Base-by-base conservation (phyloP, 352 stramenopile genomes). In the Halophytophthora polymorphica region DNA sequence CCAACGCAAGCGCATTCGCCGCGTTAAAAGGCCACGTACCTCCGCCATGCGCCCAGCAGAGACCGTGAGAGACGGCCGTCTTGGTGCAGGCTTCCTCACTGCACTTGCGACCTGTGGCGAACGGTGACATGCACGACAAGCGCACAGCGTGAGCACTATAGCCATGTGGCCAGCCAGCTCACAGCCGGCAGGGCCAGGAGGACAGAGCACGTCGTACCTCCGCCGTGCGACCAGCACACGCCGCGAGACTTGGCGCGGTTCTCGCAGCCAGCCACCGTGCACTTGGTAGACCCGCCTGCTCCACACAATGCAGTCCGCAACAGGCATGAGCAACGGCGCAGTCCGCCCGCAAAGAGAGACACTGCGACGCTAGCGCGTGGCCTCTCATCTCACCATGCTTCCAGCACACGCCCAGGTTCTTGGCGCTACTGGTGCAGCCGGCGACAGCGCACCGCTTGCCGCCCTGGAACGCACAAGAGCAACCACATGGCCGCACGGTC, bases 21-120 rank as follows among this genome's bases (percentile, higher is more conserved):
- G n/a, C n/a, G n/a, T n/a, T n/a, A n/a, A n/a, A n/a, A n/a, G n/a
- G n/a, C n/a, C n/a, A 45, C 61, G 58, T 29, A 88, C 81, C 81
- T 73, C 82, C 82, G 50, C 82, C 82, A 45, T 92, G 82, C 25
- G 79, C 79, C 82, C 82, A 92, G 53, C 82, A 92, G 39, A 88
- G 63, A 31, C 79, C 82, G 35, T 89, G 75, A n/a, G 77, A 88
- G 17, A 92, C 73, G 35, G 82, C 82, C 2, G 77, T 89, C 53
- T 90, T 92, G 39, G 59, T 58, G 57, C 81, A 92, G 28, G 60
- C 65, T 17, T 71, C 62, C 28, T 77, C 73, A 35, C 64, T 81
- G 59, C 78, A 90, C 59, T 85, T 87, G n/a, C 69, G 66, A 14
- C 70, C 73, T 81, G 25, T 33, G 39, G 4, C 40, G 25, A 21